A percentile compares a stretch with the other conserved stretches of the same genome.
These are phyloP conservation scores for Talaromyces amestolkiae DNA, from an alignment of 2,329 filamentous ascomycete genomes.

Conservation along the genomic window DNA sequence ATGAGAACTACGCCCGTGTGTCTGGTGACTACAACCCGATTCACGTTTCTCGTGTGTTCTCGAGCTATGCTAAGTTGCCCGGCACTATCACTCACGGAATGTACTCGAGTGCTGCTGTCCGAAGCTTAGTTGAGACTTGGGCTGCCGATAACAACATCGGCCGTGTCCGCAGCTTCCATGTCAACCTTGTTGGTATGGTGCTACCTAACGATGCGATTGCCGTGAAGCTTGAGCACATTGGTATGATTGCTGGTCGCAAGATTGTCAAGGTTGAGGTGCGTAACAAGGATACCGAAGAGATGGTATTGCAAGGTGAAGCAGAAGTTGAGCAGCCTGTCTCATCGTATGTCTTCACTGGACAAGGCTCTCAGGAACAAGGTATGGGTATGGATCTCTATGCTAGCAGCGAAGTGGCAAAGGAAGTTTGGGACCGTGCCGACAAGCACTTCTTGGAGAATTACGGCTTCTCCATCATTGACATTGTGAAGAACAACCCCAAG, in stretches of 20 bases:
- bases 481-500: conserved; percentile 99
- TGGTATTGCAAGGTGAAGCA: conserved; percentile 90
- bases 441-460: conserved; percentile 99
- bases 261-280: conserved; percentile 98
- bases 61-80: conserved; percentile 89
- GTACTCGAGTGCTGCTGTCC: conserved; percentile 96
- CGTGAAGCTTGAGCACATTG: conserved; percentile 92
- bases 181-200: conserved; percentile 96
- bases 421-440: conserved; percentile 97
- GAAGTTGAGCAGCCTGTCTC: conserved; percentile 97
- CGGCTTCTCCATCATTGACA: conserved; percentile 96
- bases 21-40: conserved; percentile 99
- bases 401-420: conserved; percentile 89
- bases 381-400: conserved; percentile 99
- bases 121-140: conserved; percentile 96
- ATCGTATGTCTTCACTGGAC: conserved; percentile 95
- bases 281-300: conserved; percentile 95
- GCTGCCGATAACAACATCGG: conserved; percentile 98
- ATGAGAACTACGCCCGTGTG: conserved; percentile 96
- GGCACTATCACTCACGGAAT: conserved; percentile 99
- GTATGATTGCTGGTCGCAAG: conserved; percentile 97
- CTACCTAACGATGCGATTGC: conserved; percentile 92
- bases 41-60: conserved; percentile 95
- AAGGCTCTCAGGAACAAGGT: conserved; percentile 97
- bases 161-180: conserved; percentile 95